Percentiles rank a stretch among this genome's conserved stretches.
phyloP scores from a whole-genome alignment of 352 stramenopile species.

The Paralagenidium karlingii region DNA sequence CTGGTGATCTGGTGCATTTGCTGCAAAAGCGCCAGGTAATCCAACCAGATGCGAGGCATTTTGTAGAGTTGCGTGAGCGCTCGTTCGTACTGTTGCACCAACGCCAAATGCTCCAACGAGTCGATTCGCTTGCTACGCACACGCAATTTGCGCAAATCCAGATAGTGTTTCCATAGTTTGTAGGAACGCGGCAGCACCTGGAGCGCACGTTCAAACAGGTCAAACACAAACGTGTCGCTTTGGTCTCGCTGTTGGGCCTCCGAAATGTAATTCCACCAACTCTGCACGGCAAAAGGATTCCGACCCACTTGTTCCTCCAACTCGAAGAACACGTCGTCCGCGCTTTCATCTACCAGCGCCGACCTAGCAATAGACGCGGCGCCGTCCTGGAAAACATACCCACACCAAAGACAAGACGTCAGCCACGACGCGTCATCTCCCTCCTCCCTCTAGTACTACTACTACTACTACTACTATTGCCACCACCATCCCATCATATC shows the following conservation, averaged over 20 bases:
- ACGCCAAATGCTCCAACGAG: slow-evolving; percentile 14
- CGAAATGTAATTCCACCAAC: slow-evolving; percentile 53
- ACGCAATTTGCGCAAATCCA: slow-evolving; percentile 48
- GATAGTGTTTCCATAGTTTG: slow-evolving; percentile 91
- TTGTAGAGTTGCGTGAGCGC: slow-evolving; percentile 88
- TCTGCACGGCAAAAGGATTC: slow-evolving; percentile 77
- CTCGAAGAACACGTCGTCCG: slow-evolving; percentile 14
- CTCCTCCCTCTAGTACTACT: no score
- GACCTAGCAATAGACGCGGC: no score
- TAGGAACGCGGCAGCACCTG: slow-evolving; percentile 83
- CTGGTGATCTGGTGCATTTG: slow-evolving; percentile 66
- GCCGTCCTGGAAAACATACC: no score
- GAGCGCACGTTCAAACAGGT: slow-evolving; percentile 83
- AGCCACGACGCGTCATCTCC: no score
- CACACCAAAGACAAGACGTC: no score
- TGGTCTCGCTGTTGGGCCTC: slow-evolving; percentile 9
- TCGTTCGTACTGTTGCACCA: slow-evolving; percentile 73
- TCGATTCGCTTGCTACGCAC: slow-evolving; percentile 63
- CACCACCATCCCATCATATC: no score
- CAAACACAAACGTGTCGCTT: slow-evolving; percentile 3
- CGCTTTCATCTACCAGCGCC: no score
- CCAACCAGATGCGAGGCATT: slow-evolving; percentile 95
- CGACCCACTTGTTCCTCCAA: slow-evolving; percentile 77
- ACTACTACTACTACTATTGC: no score
- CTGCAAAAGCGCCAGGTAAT: slow-evolving; percentile 75